These are phyloP conservation scores for Fusarium subglutinans DNA, from an alignment of 2,329 filamentous ascomycete species.

Conservation along the genomic window DNA sequence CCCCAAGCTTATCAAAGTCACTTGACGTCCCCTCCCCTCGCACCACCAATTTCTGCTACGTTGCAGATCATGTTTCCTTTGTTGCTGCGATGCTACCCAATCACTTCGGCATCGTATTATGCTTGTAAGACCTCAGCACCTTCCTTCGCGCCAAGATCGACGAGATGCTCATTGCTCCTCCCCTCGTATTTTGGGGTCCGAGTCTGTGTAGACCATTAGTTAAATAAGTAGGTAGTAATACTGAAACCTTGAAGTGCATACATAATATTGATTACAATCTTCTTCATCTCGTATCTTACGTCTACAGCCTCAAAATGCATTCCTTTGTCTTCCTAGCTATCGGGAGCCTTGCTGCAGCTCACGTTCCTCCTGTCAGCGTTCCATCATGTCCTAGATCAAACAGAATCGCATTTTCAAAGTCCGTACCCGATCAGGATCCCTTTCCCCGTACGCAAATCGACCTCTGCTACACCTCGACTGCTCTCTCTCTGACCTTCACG, in stretches of 20 bases:
- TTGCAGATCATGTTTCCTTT: conserved; percentile 25
- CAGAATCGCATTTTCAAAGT: conserved; percentile 52
- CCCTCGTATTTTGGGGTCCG: not conserved
- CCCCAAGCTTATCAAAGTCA: conserved; percentile 5
- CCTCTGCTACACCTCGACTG: conserved; percentile 56
- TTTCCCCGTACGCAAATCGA: conserved; percentile 58
- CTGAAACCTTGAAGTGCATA: not conserved
- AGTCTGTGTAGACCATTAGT: conserved; percentile 3
- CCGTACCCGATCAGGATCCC: conserved; percentile 51
- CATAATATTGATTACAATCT: not conserved
- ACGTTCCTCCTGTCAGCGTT: conserved; percentile 47
- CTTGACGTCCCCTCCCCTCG: not conserved
- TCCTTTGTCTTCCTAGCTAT: not conserved
- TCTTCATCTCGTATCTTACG: not conserved
- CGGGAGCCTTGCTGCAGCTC: conserved; percentile 8
- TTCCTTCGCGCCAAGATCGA: conserved; percentile 1
- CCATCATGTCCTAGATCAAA: conserved; percentile 51
- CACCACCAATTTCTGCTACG: conserved; percentile 20
- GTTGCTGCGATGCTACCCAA: conserved; percentile 23
- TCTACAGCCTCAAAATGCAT: conserved; percentile 21
- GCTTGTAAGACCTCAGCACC: not conserved
- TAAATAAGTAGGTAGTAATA: not conserved
- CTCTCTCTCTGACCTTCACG: conserved; percentile 55
- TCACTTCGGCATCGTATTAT: not conserved
- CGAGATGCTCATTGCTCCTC: not conserved